Evolutionary conservation across 2,329 filamentous ascomycete species (phyloP).

Genomic region (Neonectria neomacrospora): DNA sequence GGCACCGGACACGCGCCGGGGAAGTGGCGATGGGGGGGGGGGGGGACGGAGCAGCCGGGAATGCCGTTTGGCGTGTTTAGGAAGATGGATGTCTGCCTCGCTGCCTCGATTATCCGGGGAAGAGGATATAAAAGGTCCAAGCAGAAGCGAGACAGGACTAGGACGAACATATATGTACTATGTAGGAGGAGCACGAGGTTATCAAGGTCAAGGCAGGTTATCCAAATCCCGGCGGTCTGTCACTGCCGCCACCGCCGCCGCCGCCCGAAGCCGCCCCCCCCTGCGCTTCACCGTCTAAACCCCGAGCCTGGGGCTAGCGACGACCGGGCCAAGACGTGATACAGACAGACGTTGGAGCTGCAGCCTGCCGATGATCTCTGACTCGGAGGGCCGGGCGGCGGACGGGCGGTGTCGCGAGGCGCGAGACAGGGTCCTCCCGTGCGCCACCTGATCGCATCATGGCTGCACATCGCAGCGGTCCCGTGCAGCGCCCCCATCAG

Average conservation of each 20-base stretch:
- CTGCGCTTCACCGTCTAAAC: not conserved
- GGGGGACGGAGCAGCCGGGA: not conserved
- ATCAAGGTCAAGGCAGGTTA: not conserved
- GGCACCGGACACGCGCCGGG: not conserved
- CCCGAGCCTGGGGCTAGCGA: not conserved
- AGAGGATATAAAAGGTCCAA: not conserved
- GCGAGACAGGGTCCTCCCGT: not conserved
- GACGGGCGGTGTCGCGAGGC: not conserved
- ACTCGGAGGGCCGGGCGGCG: not conserved
- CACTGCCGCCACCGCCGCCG: too few relatives aligned
- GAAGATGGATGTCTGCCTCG: not conserved
- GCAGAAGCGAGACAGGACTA: not conserved
- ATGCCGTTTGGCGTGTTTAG: not conserved
- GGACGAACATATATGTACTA: not conserved
- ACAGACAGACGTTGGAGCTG: not conserved
- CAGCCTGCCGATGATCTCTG: not conserved
- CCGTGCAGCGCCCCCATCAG: not conserved
- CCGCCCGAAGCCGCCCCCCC: too few relatives aligned
- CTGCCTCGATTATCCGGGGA: not conserved
- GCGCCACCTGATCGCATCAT: not conserved
- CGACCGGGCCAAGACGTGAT: not conserved
- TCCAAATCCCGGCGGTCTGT: not conserved
- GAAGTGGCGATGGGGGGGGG: constrained; percentile 1
- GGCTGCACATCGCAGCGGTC: not conserved
- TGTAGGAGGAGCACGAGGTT: not conserved